These are phyloP conservation scores for Peniophora sp. DNA, from an alignment of 1,284 basidiomycete genomes.

Conservation along the genomic window DNA sequence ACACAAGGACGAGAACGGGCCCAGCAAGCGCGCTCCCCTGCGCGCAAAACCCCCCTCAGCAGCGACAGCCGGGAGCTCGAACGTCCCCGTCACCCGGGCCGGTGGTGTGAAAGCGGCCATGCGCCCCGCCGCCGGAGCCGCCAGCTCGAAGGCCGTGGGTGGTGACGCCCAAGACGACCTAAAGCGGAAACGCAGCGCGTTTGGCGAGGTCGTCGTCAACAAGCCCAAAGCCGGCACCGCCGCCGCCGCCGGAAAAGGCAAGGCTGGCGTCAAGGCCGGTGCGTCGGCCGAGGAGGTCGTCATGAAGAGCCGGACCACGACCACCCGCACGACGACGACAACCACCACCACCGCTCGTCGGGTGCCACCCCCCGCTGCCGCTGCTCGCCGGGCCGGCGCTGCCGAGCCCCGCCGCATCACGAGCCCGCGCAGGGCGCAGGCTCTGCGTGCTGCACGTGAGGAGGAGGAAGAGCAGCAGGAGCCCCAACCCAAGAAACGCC, in stretches of 20 bases:
- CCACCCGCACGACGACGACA: constrained; percentile 18
- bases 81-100: constrained; percentile 18
- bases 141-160: constrained; percentile 9
- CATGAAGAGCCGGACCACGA: constrained; percentile 34
- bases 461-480: constrained; percentile 17
- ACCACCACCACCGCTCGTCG: constrained; percentile 16
- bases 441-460: constrained; percentile 23
- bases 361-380: constrained; percentile 4
- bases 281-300: constrained; percentile 37
- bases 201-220: constrained; percentile 51
- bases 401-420: constrained; percentile 3
- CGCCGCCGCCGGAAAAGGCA: constrained; percentile 30
- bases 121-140: constrained; percentile 22
- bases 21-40: constrained; percentile 43
- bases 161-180: constrained; percentile 27
- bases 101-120: constrained; percentile 29
- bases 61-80: constrained; percentile 20
- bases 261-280: constrained; percentile 28
- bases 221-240: constrained; percentile 23
- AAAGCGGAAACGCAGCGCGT: constrained; percentile 70
- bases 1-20: constrained; percentile 54
- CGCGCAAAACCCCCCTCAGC: constrained; percentile 51
- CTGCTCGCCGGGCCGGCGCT: constrained; percentile 11
- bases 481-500: background rate
- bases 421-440: constrained; percentile 11